Conservation (phyloP, 1,284 basidiomycete species). For the Ceratobasidium theobromae region DNA sequence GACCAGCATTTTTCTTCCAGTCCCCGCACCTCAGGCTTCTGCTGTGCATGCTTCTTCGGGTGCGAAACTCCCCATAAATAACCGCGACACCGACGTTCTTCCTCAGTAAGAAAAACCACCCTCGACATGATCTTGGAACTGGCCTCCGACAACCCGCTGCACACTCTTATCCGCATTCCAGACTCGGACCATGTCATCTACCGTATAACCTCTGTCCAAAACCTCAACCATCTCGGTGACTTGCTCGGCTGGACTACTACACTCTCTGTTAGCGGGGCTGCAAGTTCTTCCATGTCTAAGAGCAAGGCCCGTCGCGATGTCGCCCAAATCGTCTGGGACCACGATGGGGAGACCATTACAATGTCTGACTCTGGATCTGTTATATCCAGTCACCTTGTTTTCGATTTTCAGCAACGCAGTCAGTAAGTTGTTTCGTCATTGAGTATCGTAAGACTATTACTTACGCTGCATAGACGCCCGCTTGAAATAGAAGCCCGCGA, state of each 20-base stretch:
- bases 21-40: slow-evolving; percentile 22
- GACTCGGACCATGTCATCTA: slow-evolving; percentile 26
- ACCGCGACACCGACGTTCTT: background rate
- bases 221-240: slow-evolving; percentile 29
- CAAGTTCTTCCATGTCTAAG: slow-evolving; percentile 10
- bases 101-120: background rate
- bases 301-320: slow-evolving; percentile 28
- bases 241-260: slow-evolving; percentile 30
- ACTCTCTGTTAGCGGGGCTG: background rate
- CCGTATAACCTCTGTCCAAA: slow-evolving; percentile 26
- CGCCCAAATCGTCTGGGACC: slow-evolving; percentile 28
- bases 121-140: slow-evolving; percentile 31
- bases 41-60: background rate
- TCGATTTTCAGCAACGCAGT: slow-evolving; percentile 30
- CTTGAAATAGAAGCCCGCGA: slow-evolving; percentile 25
- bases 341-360: slow-evolving; percentile 20
- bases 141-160: slow-evolving; percentile 28
- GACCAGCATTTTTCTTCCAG: background rate
- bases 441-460: background rate
- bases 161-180: slow-evolving; percentile 30
- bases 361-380: slow-evolving; percentile 8
- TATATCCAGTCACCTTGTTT: slow-evolving; percentile 28
- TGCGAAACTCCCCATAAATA: slow-evolving; percentile 23
- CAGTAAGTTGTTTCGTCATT: slow-evolving; percentile 5
- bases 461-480: slow-evolving; percentile 4